Evolutionary conservation across 805 yeast species (phyloP), one percentile per base, ranked within the genome.

Genomic region (Teunomyces tritomae): DNA sequence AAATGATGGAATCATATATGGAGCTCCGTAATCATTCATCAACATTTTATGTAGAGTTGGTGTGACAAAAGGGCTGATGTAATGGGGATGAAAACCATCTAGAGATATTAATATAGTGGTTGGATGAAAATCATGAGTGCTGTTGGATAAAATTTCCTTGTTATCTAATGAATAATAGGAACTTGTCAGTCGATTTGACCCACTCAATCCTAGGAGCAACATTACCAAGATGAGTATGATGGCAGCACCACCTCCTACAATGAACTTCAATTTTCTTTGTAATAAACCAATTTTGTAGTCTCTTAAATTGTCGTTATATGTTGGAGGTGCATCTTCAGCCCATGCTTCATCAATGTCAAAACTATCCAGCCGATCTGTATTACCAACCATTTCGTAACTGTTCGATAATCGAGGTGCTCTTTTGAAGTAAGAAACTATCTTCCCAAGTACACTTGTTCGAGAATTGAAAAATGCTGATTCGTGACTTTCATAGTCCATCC

Each of bases 81-180:
- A 87, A 58, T 88, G 92, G 2, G 97, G 97, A 59, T 91, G 96
- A 63, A 91, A 86, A 8, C 96, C 97, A 63, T 89, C 96, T 27
- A 92, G 64, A 0, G 96, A 89, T 1, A 91, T 73, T 40, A 90
- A 61, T 1, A 91, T 67, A 1, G 97, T 91, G 7, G 96, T 82
- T n/a, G 94, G 87, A 57, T 84, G 71, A 63, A 84, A 88, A 2
- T 70, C 70, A 52, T 79, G 82, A 0, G 95, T 85, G 1, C 89
- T 86, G 61, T 89, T 89, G 32, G 71, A 63, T 8, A 72, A 24
- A 7, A 37, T 26, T 26, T 11, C 28, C 40, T 37, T 37, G 28
- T 24, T 26, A 20, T 26, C 40, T 6, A 20, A 20, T 7, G 40
- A 37, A 13, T 37, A 37, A 9, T 37, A 24, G 10, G 29, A 37